These are phyloP conservation scores for Saccharomyces hybrid DNA, from an alignment of 1,139 yeast genomes.

Conservation along the genomic window DNA sequence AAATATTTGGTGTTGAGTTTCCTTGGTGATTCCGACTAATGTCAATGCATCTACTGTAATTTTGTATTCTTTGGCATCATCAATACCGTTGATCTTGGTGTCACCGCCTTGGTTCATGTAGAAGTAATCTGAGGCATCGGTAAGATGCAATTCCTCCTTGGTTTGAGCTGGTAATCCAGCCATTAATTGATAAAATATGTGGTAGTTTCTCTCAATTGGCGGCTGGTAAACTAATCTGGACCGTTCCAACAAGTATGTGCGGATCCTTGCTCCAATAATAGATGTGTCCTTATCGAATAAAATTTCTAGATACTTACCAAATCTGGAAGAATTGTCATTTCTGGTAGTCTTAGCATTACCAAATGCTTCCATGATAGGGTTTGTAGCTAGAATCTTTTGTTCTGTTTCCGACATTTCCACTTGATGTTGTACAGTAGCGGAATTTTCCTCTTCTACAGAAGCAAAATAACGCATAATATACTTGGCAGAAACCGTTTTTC, in stretches of 20 bases:
- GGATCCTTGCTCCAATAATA: constrained; percentile 89
- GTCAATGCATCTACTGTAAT: constrained; percentile 70
- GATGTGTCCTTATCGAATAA: constrained; percentile 67
- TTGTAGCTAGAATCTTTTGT: constrained; percentile 91
- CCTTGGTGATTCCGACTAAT: constrained; percentile 64
- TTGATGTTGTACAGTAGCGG: constrained; percentile 34
- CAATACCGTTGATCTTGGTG: constrained; percentile 66
- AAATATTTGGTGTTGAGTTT: constrained; percentile 63
- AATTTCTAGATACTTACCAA: constrained; percentile 92
- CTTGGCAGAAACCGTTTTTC: constrained; percentile 96
- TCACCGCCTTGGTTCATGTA: constrained; percentile 91
- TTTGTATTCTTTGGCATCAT: constrained; percentile 71
- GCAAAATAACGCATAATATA: constrained; percentile 98
- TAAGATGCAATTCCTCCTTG: constrained; percentile 52
- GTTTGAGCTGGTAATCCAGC: constrained; percentile 66
- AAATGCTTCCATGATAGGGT: constrained; percentile 98
- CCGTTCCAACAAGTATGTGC: constrained; percentile 89
- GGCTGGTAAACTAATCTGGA: constrained; percentile 96
- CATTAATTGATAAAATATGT: constrained; percentile 86
- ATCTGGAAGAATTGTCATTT: constrained; percentile 94
- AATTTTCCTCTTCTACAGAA: constrained; percentile 59
- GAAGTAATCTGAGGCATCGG: constrained; percentile 58
- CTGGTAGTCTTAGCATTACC: constrained; percentile 98
- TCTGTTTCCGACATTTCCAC: constrained; percentile 86
- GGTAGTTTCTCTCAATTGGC: constrained; percentile 84